Conservation (phyloP, 192 early-diverging fungal species). For the Phycomyces nitens region DNA sequence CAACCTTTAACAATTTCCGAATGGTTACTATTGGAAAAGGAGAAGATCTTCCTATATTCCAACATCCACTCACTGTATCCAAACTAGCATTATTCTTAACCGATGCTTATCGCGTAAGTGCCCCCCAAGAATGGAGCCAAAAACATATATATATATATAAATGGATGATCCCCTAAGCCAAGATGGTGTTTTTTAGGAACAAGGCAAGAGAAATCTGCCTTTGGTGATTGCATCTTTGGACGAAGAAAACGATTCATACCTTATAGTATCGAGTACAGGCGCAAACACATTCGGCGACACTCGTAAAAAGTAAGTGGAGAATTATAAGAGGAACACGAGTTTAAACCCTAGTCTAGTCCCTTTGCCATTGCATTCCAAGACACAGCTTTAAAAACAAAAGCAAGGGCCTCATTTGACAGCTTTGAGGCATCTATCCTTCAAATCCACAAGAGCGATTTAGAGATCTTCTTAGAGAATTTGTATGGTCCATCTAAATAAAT, state of each 20-base stretch:
- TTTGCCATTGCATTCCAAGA: conserved; percentile 84
- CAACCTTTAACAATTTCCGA: conserved; percentile 68
- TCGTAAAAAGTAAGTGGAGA: conserved; percentile 42
- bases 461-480: conserved; percentile 55
- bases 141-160: not conserved
- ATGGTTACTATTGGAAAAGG: conserved; percentile 66
- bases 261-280: conserved; percentile 68
- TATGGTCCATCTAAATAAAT: not conserved
- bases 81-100: conserved; percentile 83
- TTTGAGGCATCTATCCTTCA: conserved; percentile 85
- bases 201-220: conserved; percentile 63
- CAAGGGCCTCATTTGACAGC: conserved; percentile 63
- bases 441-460: conserved; percentile 69
- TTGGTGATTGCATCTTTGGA: conserved; percentile 78
- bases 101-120: conserved; percentile 67
- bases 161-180: too few relatives aligned
- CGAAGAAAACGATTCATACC: conserved; percentile 52
- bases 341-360: conserved; percentile 40
- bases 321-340: not conserved
- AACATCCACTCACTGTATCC: conserved; percentile 59
- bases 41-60: conserved; percentile 50
- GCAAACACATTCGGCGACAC: conserved; percentile 47
- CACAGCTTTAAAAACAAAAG: conserved; percentile 63
- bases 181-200: conserved; percentile 57
- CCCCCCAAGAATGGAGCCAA: not conserved